A percentile compares a stretch with the other conserved stretches of the same genome.
Conservation (phyloP, 2,329 filamentous ascomycete genomes). For the Helminthosporium solani region DNA sequence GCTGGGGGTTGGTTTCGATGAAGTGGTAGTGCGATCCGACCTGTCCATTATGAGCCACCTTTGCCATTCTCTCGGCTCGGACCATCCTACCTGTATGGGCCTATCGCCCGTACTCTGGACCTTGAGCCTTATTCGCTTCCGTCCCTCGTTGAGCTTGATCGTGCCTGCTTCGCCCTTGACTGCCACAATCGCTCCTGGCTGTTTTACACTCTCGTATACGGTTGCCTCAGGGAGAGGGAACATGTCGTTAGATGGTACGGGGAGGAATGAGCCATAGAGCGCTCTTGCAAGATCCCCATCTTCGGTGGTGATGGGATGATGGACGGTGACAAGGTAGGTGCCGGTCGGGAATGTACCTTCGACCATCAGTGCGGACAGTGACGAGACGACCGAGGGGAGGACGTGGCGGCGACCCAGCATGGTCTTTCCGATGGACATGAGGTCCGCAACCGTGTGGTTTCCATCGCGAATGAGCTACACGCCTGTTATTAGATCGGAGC, state of each 20-base stretch:
- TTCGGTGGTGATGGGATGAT: slow-evolving; percentile 81
- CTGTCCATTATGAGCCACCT: slow-evolving; percentile 39
- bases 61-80: too few relatives aligned
- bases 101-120: slow-evolving; percentile 87
- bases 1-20: slow-evolving; percentile 86
- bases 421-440: slow-evolving; percentile 87
- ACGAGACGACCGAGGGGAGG: slow-evolving; percentile 74
- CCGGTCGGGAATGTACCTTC: slow-evolving; percentile 91
- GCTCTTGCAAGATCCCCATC: slow-evolving; percentile 85
- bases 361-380: slow-evolving; percentile 82
- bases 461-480: slow-evolving; percentile 88
- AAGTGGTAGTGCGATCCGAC: slow-evolving; percentile 95
- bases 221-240: slow-evolving; percentile 66
- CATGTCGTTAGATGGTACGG: slow-evolving; percentile 66
- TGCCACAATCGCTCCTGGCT: slow-evolving; percentile 77
- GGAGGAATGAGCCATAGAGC: slow-evolving; percentile 88
- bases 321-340: slow-evolving; percentile 92
- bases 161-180: slow-evolving; percentile 64
- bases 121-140: slow-evolving; percentile 69
- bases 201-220: slow-evolving; percentile 66
- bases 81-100: slow-evolving; percentile 70
- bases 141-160: slow-evolving; percentile 71
- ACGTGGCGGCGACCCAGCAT: slow-evolving; percentile 95
- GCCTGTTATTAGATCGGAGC: slow-evolving; percentile 4
- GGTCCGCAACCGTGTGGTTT: slow-evolving; percentile 83